These are phyloP conservation scores for Starmera pachycereana DNA, from an alignment of 805 yeast genomes.

Conservation along the genomic window DNA sequence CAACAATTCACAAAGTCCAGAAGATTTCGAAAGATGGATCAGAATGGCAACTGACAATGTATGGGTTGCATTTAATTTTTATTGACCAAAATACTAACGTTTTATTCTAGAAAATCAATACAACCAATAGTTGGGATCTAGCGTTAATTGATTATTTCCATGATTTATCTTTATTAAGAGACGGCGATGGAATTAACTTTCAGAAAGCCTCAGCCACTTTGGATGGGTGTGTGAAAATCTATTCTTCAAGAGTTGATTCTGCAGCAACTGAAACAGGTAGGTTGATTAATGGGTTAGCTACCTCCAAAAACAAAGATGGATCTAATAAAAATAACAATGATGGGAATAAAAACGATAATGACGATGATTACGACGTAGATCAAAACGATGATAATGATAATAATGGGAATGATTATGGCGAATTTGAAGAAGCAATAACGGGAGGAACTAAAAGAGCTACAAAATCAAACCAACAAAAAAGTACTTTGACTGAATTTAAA, in stretches of 20 bases:
- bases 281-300: constrained; percentile 64
- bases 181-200: constrained; percentile 74
- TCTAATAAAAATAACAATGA: constrained; percentile 12
- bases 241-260: constrained; percentile 86
- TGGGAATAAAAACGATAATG: constrained; percentile 16
- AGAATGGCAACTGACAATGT: constrained; percentile 20
- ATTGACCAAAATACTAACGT: neutral
- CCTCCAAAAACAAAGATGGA: constrained; percentile 18
- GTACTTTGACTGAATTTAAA: constrained; percentile 40
- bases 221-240: constrained; percentile 91
- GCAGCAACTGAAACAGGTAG: constrained; percentile 86
- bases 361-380: constrained; percentile 16
- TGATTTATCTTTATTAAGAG: constrained; percentile 64
- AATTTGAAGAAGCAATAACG: constrained; percentile 2
- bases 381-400: constrained; percentile 8
- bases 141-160: constrained; percentile 88
- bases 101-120: constrained; percentile 46
- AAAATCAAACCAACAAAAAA: constrained; percentile 15
- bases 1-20: neutral
- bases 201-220: constrained; percentile 85
- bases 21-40: constrained; percentile 20
- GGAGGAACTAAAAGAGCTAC: constrained; percentile 18
- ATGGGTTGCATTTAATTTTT: neutral
- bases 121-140: constrained; percentile 81
- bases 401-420: neutral